A percentile compares a stretch with the other conserved stretches of the same genome.
These are phyloP conservation scores for Pilobolus umbonatus DNA, from an alignment of 192 early-diverging fungal species.

Conservation along the genomic window DNA sequence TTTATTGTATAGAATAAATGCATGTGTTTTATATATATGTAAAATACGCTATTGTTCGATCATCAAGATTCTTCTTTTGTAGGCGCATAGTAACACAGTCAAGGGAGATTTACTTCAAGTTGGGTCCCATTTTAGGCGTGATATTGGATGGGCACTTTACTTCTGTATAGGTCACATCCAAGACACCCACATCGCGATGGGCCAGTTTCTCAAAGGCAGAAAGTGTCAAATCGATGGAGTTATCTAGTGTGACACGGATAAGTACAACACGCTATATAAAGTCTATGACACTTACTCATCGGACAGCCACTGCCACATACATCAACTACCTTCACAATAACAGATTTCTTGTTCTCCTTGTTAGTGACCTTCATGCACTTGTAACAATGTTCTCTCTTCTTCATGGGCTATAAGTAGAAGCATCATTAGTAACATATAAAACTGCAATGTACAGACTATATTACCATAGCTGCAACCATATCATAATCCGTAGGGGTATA, in stretches of 20 bases:
- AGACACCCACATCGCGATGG: slow-evolving; percentile 10
- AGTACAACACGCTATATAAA: too few relatives aligned
- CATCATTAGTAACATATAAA: background rate
- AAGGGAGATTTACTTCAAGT: too few relatives aligned
- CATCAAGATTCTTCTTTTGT: background rate
- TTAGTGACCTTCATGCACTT: slow-evolving; percentile 37
- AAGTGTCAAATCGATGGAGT: slow-evolving; percentile 25
- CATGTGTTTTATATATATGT: background rate
- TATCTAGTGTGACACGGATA: background rate
- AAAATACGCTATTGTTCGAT: background rate
- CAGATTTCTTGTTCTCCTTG: slow-evolving; percentile 16
- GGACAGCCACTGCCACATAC: slow-evolving; percentile 31
- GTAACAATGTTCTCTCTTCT: slow-evolving; percentile 31
- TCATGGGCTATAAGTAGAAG: slow-evolving; percentile 17
- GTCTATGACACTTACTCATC: slow-evolving; percentile 9
- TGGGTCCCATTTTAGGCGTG: slow-evolving; percentile 1
- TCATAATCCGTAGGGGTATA: slow-evolving; percentile 23
- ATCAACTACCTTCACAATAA: slow-evolving; percentile 34
- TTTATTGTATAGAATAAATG: background rate
- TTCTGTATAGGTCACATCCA: slow-evolving; percentile 17
- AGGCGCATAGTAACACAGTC: too few relatives aligned
- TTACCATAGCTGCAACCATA: slow-evolving; percentile 36
- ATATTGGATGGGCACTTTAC: slow-evolving; percentile 8
- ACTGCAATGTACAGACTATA: background rate
- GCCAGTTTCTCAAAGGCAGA: slow-evolving; percentile 21